Base-by-base conservation (phyloP, 2,329 filamentous ascomycete species). In the Cadophora sp. region DNA sequence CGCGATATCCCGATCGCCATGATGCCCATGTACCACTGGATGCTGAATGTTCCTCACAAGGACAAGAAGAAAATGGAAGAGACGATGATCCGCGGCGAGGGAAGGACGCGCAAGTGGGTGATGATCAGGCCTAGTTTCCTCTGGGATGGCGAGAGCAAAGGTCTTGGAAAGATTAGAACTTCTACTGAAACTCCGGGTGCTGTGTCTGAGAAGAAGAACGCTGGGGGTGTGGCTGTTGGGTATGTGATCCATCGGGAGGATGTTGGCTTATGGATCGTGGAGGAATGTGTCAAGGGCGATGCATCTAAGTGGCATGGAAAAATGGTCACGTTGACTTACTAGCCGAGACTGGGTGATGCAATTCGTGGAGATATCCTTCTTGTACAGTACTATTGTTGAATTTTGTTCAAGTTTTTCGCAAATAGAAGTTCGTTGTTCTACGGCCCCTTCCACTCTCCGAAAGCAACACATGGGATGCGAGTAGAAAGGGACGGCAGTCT, bases 61-160 rank as follows among this genome's bases (percentile, higher is more conserved):
- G 85, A 87, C 70, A 87, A 87, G 77, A 76, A 73, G 60, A 77
- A 73, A 27, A 84, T 85, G 82, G 84, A 87, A 76, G 73, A 76
- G 6, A 22, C 75, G 4, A 66, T 82, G 51, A 64, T 70, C n/a
- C 31, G 26, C 12, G 68, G 68, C n/a, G 60, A 76, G 7, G 71
- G 53, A 5, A 73, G 73, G 51, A 65, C 69, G 56, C 31, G 71
- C 65, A 63, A 56, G 66, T 71, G 65, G 59, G 53, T 69, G 2
- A 27, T 73, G 40, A 66, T 79, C 46, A 72, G 76, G 31, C 69
- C 79, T 3, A 77, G 73, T 37, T 65, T 79, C 11, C 65, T 79
- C 58, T 77, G 72, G 8, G 72, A 78, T 69, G 77, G 77, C 11
- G 65, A 71, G 12, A 69, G 68, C 27, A 68, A 69, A 12, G 75